Base-by-base conservation (phyloP, 805 yeast species). In the Wickerhamomyces queroliae region DNA sequence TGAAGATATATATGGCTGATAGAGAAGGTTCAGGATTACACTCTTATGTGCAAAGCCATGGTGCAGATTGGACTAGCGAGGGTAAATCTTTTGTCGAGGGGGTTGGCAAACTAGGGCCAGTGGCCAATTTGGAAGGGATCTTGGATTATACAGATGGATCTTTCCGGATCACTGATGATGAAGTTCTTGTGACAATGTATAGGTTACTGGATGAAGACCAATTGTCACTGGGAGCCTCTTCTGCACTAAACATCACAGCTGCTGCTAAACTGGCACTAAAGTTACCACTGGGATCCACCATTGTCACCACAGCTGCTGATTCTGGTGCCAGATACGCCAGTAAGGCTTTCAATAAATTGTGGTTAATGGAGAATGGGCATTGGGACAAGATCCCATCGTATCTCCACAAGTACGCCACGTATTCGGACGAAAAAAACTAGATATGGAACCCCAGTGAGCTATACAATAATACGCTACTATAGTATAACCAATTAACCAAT, bases 21-120 rank as follows among this genome's bases (percentile, higher is more conserved):
- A 90, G 91, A 1, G 89, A 80, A 47, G 95, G 95, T 0, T 77
- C 86, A 8, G 95, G 95, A 0, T 63, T 86, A 13, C 46, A 47
- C 16, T 44, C 49, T 4, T 53, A 39, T 25, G 38, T 53, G n/a
- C 48, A 41, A 8, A 32, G 45, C 3, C 26, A 37, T 12, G 58
- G 58, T 26, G 34, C 36, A 3, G 41, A 25, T 16, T 51, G 55
- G 53, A 50, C 42, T 2, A 30, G 47, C 12, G 58, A 53, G 36
- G 58, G 58, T 1, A 29, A 28, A 7, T 51, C 56, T 2, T 51
- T 53, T 33, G 49, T 53, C 16, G 58, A 53, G 33, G 58, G 58
- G 5, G 40, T 53, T 30, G 58, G 58, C 11, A 52, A 52, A 37
- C 35, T 45, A 30, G 49, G 43, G n/a, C 35, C 48, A 9, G 47